These are phyloP conservation scores for Nicotiana noctiflora DNA, from an alignment of 257 asterid genomes.

Conservation along the genomic window DNA sequence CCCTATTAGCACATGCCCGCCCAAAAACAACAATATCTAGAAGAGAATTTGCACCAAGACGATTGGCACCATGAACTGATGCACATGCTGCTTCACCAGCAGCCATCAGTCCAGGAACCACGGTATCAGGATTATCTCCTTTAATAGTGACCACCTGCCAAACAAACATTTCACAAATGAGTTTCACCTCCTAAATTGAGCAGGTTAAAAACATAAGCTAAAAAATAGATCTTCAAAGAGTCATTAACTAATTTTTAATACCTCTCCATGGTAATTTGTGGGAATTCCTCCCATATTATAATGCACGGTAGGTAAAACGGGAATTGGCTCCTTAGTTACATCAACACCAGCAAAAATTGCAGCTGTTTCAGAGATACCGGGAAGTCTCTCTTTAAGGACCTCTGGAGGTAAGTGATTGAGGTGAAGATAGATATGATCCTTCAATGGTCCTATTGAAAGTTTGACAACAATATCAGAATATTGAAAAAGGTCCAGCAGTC, in stretches of 20 bases:
- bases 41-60: constrained; percentile 98
- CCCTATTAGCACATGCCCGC: constrained; percentile 95
- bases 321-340: constrained; percentile 96
- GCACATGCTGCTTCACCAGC: constrained; percentile 99
- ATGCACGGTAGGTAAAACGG: constrained; percentile 95
- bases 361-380: constrained; percentile 97
- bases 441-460: constrained; percentile 59
- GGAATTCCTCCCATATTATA: constrained; percentile 99
- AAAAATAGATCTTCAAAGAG: background rate
- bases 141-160: constrained; percentile 69
- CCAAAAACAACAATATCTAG: constrained; percentile 98
- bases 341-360: constrained; percentile 98
- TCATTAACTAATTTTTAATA: constrained; percentile 11
- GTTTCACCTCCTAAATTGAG: background rate
- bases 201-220: background rate
- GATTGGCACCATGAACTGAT: constrained; percentile 97
- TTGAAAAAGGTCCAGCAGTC: background rate
- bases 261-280: constrained; percentile 95
- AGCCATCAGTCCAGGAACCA: constrained; percentile 88
- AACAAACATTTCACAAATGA: background rate
- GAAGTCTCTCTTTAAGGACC: constrained; percentile 96
- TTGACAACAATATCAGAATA: background rate
- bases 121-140: constrained; percentile 65
- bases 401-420: constrained; percentile 97
- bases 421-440: constrained; percentile 95